Evolutionary conservation across 495 filamentous ascomycete species (phyloP).

Genomic region (Penicillium taxi): DNA sequence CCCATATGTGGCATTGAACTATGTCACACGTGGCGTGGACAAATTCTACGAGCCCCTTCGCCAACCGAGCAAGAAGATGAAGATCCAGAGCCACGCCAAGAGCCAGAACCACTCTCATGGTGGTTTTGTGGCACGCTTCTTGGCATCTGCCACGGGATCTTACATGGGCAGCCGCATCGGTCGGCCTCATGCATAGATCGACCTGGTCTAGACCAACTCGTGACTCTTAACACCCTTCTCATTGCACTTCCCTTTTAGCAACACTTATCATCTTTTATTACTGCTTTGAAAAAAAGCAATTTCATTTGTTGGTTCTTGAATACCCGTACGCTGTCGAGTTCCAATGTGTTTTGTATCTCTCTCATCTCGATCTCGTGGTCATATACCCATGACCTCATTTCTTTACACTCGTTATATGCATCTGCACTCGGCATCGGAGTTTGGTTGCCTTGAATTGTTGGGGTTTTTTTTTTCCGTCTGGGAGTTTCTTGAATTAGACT

Average conservation of each 20-base stretch:
- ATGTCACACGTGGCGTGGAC: slow-evolving; percentile 19
- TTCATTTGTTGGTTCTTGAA: neutral
- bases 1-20: slow-evolving; percentile 29
- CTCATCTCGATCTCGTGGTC: too few relatives aligned
- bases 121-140: slow-evolving; percentile 38
- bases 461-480: too few relatives aligned
- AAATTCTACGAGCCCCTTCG: slow-evolving; percentile 19
- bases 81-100: slow-evolving; percentile 19
- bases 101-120: slow-evolving; percentile 12
- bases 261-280: too few relatives aligned
- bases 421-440: too few relatives aligned
- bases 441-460: too few relatives aligned
- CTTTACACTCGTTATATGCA: too few relatives aligned
- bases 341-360: slow-evolving; percentile 3
- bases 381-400: too few relatives aligned
- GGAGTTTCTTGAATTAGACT: too few relatives aligned
- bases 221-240: neutral
- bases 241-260: neutral
- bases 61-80: slow-evolving; percentile 40
- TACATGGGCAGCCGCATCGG: slow-evolving; percentile 36
- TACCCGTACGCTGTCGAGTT: neutral
- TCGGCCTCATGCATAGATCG: slow-evolving; percentile 26
- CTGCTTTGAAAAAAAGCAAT: too few relatives aligned
- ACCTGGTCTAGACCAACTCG: slow-evolving; percentile 16
- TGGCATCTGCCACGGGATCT: slow-evolving; percentile 37